phyloP scores from a whole-genome alignment of 371 early-diverging fungal genomes.

The Mucor ambiguus region DNA sequence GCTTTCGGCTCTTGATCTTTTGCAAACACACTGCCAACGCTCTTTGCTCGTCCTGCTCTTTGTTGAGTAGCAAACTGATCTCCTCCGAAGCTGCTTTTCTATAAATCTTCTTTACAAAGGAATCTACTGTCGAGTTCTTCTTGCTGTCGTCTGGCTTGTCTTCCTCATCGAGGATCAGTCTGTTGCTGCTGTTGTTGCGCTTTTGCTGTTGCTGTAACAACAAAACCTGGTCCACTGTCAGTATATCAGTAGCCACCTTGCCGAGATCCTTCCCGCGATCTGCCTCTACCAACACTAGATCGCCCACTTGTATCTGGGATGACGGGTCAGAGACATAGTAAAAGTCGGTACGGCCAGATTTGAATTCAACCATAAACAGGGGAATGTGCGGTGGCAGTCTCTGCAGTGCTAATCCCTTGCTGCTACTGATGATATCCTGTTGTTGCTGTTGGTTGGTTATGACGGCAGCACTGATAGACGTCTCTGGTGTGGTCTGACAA shows the following conservation, averaged over 20 bases:
- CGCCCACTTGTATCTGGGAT: conserved; percentile 49
- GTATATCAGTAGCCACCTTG: conserved; percentile 42
- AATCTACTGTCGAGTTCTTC: conserved; percentile 43
- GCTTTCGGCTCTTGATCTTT: conserved; percentile 83
- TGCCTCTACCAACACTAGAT: conserved; percentile 94
- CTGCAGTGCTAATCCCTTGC: conserved; percentile 55
- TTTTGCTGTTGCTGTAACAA: conserved; percentile 12
- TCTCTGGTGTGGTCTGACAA: conserved; percentile 12
- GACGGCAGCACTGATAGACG: not conserved
- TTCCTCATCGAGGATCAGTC: conserved; percentile 18
- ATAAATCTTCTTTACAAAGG: conserved; percentile 87
- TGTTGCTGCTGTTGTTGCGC: conserved; percentile 16
- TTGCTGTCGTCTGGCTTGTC: not conserved
- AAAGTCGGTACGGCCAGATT: conserved; percentile 87
- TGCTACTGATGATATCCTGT: conserved; percentile 2
- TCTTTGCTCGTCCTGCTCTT: conserved; percentile 87
- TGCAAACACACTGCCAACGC: conserved; percentile 86
- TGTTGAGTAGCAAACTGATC: conserved; percentile 69
- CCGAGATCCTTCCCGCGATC: conserved; percentile 97
- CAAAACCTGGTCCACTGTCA: conserved; percentile 18
- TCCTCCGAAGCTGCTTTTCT: conserved; percentile 79
- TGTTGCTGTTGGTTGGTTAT: not conserved
- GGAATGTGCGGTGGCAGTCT: conserved; percentile 56
- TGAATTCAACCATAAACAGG: conserved; percentile 87
- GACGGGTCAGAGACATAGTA: conserved; percentile 69